A percentile compares a stretch with the other conserved stretches of the same genome.
These are phyloP conservation scores for Suillus cothurnatus DNA, from an alignment of 768 basidiomycete genomes.

Conservation along the genomic window DNA sequence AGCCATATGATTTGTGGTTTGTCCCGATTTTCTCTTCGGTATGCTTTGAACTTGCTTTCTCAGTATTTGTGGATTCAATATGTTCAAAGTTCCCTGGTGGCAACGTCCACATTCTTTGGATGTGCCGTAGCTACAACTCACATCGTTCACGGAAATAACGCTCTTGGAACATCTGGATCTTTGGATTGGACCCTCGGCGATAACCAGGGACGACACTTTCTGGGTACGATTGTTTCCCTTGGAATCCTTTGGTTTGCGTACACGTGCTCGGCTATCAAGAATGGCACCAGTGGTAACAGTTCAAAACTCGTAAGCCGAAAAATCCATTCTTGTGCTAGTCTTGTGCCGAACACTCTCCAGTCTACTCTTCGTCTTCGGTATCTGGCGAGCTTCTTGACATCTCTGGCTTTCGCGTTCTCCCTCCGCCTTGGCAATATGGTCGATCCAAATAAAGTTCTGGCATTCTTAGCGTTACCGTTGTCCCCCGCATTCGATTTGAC, in stretches of 20 bases:
- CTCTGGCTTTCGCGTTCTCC: conserved; percentile 54
- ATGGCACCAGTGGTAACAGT: neutral
- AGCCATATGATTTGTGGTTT: conserved; percentile 70
- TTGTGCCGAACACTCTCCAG: conserved; percentile 11
- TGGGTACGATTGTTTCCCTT: conserved; percentile 26
- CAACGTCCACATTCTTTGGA: conserved; percentile 54
- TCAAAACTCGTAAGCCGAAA: neutral
- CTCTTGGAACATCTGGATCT: conserved; percentile 30
- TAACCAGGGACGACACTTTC: conserved; percentile 27
- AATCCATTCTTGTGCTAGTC: neutral
- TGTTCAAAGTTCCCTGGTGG: conserved; percentile 49
- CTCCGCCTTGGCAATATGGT: conserved; percentile 56
- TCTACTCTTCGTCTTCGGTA: conserved; percentile 41
- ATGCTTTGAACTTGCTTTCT: conserved; percentile 16
- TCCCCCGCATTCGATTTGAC: conserved; percentile 57
- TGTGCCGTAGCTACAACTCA: conserved; percentile 50
- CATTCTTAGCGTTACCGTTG: conserved; percentile 54
- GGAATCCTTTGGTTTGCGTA: conserved; percentile 4
- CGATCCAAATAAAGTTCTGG: conserved; percentile 49
- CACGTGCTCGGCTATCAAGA: neutral
- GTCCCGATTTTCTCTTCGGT: conserved; percentile 59
- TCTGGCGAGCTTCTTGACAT: conserved; percentile 43
- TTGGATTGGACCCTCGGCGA: conserved; percentile 45
- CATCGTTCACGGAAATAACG: conserved; percentile 35
- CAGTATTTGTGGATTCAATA: conserved; percentile 9